A percentile compares a stretch with the other conserved stretches of the same genome.
These are phyloP conservation scores for Phytopythium boreale DNA, from an alignment of 352 stramenopile species.

Conservation along the genomic window DNA sequence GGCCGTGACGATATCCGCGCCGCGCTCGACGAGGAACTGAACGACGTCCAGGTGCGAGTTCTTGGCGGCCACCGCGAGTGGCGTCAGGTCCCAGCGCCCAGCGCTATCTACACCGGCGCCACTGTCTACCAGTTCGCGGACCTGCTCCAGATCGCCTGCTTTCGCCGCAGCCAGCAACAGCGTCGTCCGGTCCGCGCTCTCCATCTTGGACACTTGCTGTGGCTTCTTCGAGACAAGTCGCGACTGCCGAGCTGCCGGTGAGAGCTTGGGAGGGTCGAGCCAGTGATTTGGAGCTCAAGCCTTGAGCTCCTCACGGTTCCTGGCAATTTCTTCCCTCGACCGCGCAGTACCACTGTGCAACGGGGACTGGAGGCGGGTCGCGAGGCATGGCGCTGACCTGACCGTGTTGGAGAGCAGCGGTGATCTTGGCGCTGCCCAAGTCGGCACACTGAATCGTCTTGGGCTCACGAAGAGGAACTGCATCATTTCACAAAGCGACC, in stretches of 20 bases:
- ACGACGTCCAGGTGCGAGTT: not conserved
- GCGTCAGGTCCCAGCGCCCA: not conserved
- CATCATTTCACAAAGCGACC: not conserved
- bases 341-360: not conserved
- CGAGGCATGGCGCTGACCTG: too few species aligned
- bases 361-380: not conserved
- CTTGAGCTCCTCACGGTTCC: not conserved
- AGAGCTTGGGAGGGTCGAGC: too few species aligned
- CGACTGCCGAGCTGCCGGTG: too few species aligned
- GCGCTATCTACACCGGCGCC: not conserved
- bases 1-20: not conserved
- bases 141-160: not conserved
- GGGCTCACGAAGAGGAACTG: not conserved
- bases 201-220: not conserved
- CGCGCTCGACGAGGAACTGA: not conserved
- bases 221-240: not conserved
- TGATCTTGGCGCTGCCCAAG: too few species aligned
- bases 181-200: not conserved
- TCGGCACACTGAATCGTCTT: not conserved
- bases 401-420: too few species aligned
- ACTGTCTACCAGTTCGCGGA: not conserved
- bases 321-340: not conserved
- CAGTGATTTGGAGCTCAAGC: too few species aligned
- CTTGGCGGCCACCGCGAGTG: not conserved
- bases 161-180: not conserved